Percentiles rank a stretch among this genome's conserved stretches.
These are phyloP conservation scores for Microdochium nivale DNA, from an alignment of 2,329 filamentous ascomycete species.

Conservation along the genomic window DNA sequence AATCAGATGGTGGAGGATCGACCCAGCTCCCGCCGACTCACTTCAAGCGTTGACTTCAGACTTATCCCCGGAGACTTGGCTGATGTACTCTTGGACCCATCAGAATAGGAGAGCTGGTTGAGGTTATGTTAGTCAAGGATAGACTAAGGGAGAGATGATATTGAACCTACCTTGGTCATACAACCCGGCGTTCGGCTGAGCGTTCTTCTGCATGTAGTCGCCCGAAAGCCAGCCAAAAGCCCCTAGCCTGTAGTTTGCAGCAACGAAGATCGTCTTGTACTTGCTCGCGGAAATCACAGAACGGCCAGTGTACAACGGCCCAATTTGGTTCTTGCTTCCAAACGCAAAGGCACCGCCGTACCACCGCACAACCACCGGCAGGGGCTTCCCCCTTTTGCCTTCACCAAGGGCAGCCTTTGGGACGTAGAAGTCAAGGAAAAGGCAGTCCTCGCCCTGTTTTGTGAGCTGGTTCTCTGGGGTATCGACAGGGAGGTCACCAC, in stretches of 20 bases:
- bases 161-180: too few relatives aligned
- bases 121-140: too few relatives aligned
- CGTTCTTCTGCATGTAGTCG: slow-evolving; percentile 29
- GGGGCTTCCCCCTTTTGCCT: slow-evolving; percentile 14
- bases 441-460: slow-evolving; percentile 30
- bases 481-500: too few relatives aligned
- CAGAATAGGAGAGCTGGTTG: slow-evolving; percentile 27
- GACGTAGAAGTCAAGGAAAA: slow-evolving; percentile 39
- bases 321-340: slow-evolving; percentile 28
- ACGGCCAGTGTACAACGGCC: slow-evolving; percentile 28
- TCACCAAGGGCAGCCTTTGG: slow-evolving; percentile 29
- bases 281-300: slow-evolving; percentile 24
- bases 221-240: slow-evolving; percentile 39
- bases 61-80: slow-evolving; percentile 30
- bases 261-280: slow-evolving; percentile 33
- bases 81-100: slow-evolving; percentile 33
- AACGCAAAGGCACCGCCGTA: slow-evolving; percentile 35
- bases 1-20: slow-evolving; percentile 40
- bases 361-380: slow-evolving; percentile 37
- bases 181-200: slow-evolving; percentile 31
- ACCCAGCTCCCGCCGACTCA: slow-evolving; percentile 38
- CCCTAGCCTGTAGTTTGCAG: slow-evolving; percentile 40
- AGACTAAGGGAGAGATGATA: too few relatives aligned
- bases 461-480: too few relatives aligned
- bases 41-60: slow-evolving; percentile 32